These are phyloP conservation scores for Silene latifolia DNA, from an alignment of 148 eudicot species.

Conservation along the genomic window DNA sequence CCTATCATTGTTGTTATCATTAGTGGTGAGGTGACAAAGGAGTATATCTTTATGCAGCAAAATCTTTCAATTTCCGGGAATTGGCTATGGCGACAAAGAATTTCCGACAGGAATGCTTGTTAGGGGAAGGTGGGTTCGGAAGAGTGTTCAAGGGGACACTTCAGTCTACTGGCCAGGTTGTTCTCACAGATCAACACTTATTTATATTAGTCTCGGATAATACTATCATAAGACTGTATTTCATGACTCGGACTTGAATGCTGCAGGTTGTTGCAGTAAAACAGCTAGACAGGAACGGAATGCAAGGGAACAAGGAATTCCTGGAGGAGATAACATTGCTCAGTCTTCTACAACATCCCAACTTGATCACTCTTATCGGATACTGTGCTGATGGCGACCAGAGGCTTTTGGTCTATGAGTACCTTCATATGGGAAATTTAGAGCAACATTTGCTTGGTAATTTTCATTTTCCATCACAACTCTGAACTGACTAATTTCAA, in stretches of 20 bases:
- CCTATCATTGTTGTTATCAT: background rate
- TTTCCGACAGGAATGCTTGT: slow-evolving; percentile 68
- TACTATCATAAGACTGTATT: background rate
- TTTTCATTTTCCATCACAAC: background rate
- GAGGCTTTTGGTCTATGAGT: slow-evolving; percentile 81
- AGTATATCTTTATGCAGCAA: slow-evolving; percentile 24
- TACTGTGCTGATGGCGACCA: slow-evolving; percentile 95
- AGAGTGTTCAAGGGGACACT: slow-evolving; percentile 64
- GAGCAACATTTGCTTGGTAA: slow-evolving; percentile 66
- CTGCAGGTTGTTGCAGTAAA: slow-evolving; percentile 73
- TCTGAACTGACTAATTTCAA: background rate
- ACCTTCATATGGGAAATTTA: slow-evolving; percentile 64
- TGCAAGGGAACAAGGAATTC: slow-evolving; percentile 74
- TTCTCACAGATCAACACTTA: background rate
- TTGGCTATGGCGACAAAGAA: slow-evolving; percentile 76
- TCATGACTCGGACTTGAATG: background rate
- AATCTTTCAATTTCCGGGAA: slow-evolving; percentile 57
- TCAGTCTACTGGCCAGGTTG: slow-evolving; percentile 41
- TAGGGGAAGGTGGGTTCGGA: slow-evolving; percentile 81
- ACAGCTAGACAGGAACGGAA: slow-evolving; percentile 73
- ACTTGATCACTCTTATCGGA: slow-evolving; percentile 63
- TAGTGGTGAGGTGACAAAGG: background rate
- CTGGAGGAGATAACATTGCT: slow-evolving; percentile 51
- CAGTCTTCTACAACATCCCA: slow-evolving; percentile 57
- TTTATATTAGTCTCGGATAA: too few relatives aligned